Evolutionary conservation across 495 filamentous ascomycete genomes (phyloP).

Genomic region (Gamarada debralockiae): DNA sequence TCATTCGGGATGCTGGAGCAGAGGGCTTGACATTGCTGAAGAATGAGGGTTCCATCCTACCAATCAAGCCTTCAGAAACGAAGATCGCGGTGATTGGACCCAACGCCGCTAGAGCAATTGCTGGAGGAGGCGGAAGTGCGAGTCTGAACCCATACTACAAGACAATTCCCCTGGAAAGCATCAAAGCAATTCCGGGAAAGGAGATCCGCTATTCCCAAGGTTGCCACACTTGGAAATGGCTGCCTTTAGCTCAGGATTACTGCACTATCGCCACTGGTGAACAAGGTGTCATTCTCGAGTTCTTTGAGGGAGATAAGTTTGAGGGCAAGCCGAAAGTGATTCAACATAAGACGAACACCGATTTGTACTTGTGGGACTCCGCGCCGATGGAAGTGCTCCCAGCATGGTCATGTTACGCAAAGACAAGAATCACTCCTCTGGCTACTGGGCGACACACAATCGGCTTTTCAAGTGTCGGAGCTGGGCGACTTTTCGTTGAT

Average conservation of each 20-base stretch:
- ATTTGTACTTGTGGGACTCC: slow-evolving; percentile 68
- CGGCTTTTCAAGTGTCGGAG: slow-evolving; percentile 72
- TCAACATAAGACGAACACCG: slow-evolving; percentile 54
- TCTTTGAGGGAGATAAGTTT: slow-evolving; percentile 60
- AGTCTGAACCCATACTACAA: slow-evolving; percentile 77
- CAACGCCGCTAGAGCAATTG: slow-evolving; percentile 73
- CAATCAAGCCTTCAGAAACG: slow-evolving; percentile 56
- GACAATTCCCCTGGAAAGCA: slow-evolving; percentile 53
- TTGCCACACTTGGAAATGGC: slow-evolving; percentile 61
- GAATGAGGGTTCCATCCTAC: slow-evolving; percentile 65
- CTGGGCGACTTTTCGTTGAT: slow-evolving; percentile 65
- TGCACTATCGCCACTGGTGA: slow-evolving; percentile 53
- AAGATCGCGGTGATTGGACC: slow-evolving; percentile 77
- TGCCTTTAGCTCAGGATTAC: slow-evolving; percentile 55
- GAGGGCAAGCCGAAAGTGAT: slow-evolving; percentile 47
- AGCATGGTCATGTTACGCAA: slow-evolving; percentile 58
- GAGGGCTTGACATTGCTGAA: slow-evolving; percentile 78
- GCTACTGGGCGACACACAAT: slow-evolving; percentile 65
- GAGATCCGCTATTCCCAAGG: slow-evolving; percentile 50
- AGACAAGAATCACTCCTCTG: slow-evolving; percentile 48
- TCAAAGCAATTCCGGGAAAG: slow-evolving; percentile 38
- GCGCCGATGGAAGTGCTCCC: slow-evolving; percentile 57
- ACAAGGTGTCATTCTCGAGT: slow-evolving; percentile 57
- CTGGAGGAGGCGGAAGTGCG: slow-evolving; percentile 78
- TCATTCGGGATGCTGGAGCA: slow-evolving; percentile 66